Evolutionary conservation across 352 stramenopile species (phyloP), one percentile per base, ranked within the genome.

Genomic region (Phytophthora fragariae): DNA sequence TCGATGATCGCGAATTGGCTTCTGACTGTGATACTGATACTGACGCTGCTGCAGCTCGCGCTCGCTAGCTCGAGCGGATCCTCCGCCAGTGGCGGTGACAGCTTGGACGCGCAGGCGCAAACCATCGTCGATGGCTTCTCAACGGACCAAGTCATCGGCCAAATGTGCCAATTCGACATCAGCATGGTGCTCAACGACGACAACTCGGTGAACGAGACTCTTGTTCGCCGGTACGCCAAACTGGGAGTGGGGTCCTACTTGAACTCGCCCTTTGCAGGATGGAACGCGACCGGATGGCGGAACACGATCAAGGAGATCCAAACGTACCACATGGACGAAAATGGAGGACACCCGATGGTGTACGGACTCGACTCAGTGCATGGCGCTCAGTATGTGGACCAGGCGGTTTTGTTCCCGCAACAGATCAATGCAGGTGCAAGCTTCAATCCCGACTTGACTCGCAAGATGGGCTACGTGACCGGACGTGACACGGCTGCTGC

Each of bases 161-260:
- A 98, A 75, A 97, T 98, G 91, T 90, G 86, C 10, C 93, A 98
- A 72, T 81, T 98, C 29, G 91, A 97, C 58, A 86, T 97, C 52
- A 86, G 76, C 35, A 81, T 87, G n/a, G 70, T 98, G 1, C 65
- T 97, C 35, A 80, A 85, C 37, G 53, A 69, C 10, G 70, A 76
- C 46, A 37, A 73, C 15, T 62, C 70, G 1, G 57, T 76, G n/a
- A 76, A 76, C 41, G 69, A 76, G 44, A 68, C 56, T 3, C 21
- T 55, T 11, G 69, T 76, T 58, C 69, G 69, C n/a, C 72, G 49
- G 81, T 90, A 88, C 57, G 90, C 90, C 8, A 62, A 86, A 49
- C 68, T 92, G 17, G 87, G 91, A 31, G 76, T 97, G 49, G 93
- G 92, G 3, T 97, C 89, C 11, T 94, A 97, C 57, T 72, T 98